A percentile compares a stretch with the other conserved stretches of the same genome.
Evolutionary conservation across 148 eudicot genomes (phyloP).

Genomic region (Vaccinium macrocarpon): DNA sequence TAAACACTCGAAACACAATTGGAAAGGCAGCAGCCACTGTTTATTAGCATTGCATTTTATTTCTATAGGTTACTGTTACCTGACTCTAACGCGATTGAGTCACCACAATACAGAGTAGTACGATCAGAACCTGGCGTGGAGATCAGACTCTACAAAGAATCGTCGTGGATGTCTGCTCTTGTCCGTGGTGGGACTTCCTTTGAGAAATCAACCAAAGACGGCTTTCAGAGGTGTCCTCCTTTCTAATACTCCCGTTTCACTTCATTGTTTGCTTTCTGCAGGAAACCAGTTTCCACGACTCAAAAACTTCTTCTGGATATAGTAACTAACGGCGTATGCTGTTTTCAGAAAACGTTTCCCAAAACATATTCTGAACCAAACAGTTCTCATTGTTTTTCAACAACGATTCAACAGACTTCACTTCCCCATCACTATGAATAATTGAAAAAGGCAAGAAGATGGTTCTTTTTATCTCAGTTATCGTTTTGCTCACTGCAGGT

Average conservation of each 20-base stretch:
- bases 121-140: constrained; percentile 21
- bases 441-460: neutral
- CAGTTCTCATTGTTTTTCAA: neutral
- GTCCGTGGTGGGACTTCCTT: constrained; percentile 20
- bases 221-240: constrained; percentile 28
- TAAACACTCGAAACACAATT: neutral
- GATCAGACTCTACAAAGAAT: constrained; percentile 32
- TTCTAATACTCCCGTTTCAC: neutral
- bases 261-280: neutral
- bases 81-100: constrained; percentile 14
- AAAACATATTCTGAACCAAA: neutral
- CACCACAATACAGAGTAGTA: constrained; percentile 24
- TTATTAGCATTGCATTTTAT: neutral
- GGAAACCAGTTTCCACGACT: neutral
- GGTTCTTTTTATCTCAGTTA: neutral
- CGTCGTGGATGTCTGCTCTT: constrained; percentile 24
- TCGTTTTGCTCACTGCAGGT: neutral
- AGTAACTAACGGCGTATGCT: neutral
- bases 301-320: neutral
- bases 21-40: neutral
- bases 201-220: constrained; percentile 26
- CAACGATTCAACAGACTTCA: too few species aligned
- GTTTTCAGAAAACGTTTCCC: neutral
- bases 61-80: neutral
- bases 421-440: neutral